Evolutionary conservation across 2,329 filamentous ascomycete genomes (phyloP), one percentile per base, ranked within the genome.

Genomic region (Geoglossum cookeanum): DNA sequence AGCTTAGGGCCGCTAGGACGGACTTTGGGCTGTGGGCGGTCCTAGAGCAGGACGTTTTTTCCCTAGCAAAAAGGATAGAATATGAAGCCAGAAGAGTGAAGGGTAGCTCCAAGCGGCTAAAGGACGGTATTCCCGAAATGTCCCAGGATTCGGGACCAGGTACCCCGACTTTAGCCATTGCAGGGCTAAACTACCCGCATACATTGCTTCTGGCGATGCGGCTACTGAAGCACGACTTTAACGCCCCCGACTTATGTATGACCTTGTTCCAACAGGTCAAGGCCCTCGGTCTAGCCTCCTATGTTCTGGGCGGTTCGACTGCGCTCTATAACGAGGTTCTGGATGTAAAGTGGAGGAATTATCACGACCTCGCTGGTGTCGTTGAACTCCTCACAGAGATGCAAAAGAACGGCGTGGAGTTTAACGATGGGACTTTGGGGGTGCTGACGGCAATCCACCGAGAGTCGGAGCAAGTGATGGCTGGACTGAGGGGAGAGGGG

Each of bases 291-390:
- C 75, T 84, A 1, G 77, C 79, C 0, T 84, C 83, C 0, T 87
- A 84, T 64, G 80, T 87, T 5, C 75, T 91, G 0, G 85, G 84
- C 53, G 82, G 79, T 4, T 81, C 81, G 17, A 84, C 84, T 0
- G 71, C 76, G 0, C 78, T 90, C 47, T 90, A 86, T 71, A 82
- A 84, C 64, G 74, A 79, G 54, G 74, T 88, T 37, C 73, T 87
- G 29, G 68, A 72, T 13, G 75, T 83, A 27, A 72, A 80, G 57
- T 87, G 83, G 79, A 67, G 70, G 37, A 76, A 78, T 9, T 78
- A 79, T 60, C 75, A 78, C 27, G 79, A 87, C 63, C 71, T 79
- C 1, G 61, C 64, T 3, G 72, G 73, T 0, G 76, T 84, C 29
- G 68, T 80, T 55, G 70, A 74, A 3, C 66, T 84, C 1, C 69